Base-by-base conservation (phyloP, 495 filamentous ascomycete species). In the Antarctomyces pellizariae region DNA sequence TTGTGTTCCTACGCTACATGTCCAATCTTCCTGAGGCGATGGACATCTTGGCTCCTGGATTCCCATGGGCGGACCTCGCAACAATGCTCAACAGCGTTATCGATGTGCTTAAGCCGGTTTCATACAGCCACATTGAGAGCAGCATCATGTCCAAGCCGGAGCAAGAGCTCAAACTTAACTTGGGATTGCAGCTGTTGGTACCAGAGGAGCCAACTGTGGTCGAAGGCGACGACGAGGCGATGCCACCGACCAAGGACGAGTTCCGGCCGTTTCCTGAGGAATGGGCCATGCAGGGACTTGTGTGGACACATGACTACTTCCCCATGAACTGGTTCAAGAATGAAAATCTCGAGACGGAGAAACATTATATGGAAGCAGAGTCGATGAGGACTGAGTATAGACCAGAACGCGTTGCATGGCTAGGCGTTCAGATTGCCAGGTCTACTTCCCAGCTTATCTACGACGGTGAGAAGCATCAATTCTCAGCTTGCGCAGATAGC, bases 221-320 rank as follows among this genome's bases (percentile, higher is more conserved):
- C 7, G 55, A 56, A 1, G 50, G 71, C 17, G 61, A 67, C 25
- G 39, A 41, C 16, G 41, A 56, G 18, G 35, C 36, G 0, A 73
- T 76, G 24, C 70, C 64, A 0, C 34, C 42, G 24, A 42, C 55
- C 4, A 53, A 66, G 2, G 58, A 67, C 22, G 59, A 52, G 13
- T 41, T 40, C 5, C 52, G 62, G n/a, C 78, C 78, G 3, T 43
- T 92, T 0, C 70, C 78, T 0, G 86, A 93, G 35, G 86, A 97
- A 35, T 92, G 67, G 33, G 53, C 69, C 0, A 65, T 90, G 29
- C 62, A 73, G 3, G 86, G 83, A 0, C 60, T 83, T 11, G 40
- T 70, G 2, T 91, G 72, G 67, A 63, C 61, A 3, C 57, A 67
- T 22, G 41, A 48, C 6, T 76, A 80, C 31, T 86, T 69, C 29